Conservation (phyloP, 140 eudicot genomes). For the Stevia rebaudiana region DNA sequence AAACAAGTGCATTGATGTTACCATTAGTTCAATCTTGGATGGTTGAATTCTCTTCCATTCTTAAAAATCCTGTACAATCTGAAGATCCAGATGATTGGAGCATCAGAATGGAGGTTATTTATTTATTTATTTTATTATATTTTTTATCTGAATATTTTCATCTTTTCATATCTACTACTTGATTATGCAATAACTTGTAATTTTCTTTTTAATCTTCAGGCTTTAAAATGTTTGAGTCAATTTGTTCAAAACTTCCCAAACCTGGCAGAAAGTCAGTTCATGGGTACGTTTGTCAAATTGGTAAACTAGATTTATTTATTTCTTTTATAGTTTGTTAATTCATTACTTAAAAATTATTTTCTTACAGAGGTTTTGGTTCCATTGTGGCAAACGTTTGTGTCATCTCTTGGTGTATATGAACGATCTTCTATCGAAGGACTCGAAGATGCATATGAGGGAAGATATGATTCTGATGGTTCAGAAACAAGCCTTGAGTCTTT, state of each 20-base stretch:
- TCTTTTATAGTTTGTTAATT: slow-evolving; percentile 10
- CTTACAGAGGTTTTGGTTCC: slow-evolving; percentile 70
- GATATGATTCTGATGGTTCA: slow-evolving; percentile 98
- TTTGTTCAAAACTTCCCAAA: slow-evolving; percentile 73
- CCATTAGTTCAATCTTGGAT: slow-evolving; percentile 85
- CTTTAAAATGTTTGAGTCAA: slow-evolving; percentile 88
- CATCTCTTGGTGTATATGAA: slow-evolving; percentile 72
- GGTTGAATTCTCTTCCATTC: slow-evolving; percentile 66
- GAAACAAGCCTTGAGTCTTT: slow-evolving; percentile 93
- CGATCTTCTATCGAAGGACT: slow-evolving; percentile 74
- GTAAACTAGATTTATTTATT: not conserved
- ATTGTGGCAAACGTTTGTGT: slow-evolving; percentile 89
- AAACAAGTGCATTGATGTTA: slow-evolving; percentile 61
- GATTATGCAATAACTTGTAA: slow-evolving; percentile 10
- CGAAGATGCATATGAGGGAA: slow-evolving; percentile 87
- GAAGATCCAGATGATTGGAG: slow-evolving; percentile 99
- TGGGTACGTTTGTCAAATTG: slow-evolving; percentile 33
- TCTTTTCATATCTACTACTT: not conserved
- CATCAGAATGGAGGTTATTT: slow-evolving; percentile 98
- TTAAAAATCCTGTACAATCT: slow-evolving; percentile 65
- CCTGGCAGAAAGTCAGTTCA: slow-evolving; percentile 66
- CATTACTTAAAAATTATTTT: slow-evolving; percentile 9
- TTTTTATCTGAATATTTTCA: slow-evolving; percentile 12
- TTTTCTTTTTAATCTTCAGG: slow-evolving; percentile 38
- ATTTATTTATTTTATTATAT: too few species aligned